Evolutionary conservation across 345 rosid species (phyloP), one percentile per base, ranked within the genome.

Genomic region (Rhizophora apiculata): DNA sequence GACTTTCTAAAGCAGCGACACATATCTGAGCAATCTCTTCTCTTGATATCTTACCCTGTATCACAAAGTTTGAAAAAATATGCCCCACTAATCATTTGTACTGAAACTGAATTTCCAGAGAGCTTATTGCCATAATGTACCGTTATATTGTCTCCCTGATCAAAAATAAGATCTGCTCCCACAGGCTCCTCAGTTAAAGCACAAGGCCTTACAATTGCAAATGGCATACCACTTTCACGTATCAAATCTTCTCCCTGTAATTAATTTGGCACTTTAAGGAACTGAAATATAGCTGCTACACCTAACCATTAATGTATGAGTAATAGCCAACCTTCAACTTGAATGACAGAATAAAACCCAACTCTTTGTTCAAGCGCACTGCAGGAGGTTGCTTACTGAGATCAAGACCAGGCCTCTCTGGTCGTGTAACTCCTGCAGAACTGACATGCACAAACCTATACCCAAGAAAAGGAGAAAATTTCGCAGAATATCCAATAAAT

Each of bases 101-200:
- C 21, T 64, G 32, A 27, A 24, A 22, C 48, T 54, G 16, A 53
- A 51, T 43, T 43, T 57, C 3, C 21, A 2, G 57, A 20, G 48
- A 68, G 65, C 24, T 49, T 60, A 43, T 18, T 20, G 21, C 18
- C 18, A 43, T 13, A 43, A 13, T 13, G 19, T 84, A 94, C 98
- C 76, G 83, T 89, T 59, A 91, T 87, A 75, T 89, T 86, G 85
- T 91, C 98, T 78, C 97, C 97, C 84, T 91, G 97, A 64, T 91
- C 95, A 36, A 94, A 91, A 48, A 94, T 85, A 73, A 94, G 95
- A 76, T 89, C 93, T 22, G 96, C 97, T 68, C 96, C 98, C 10
- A 97, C 96, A 72, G 98, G 98, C 79, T 91, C 98, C 82, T 91
- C 96, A 19, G 98, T 91, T 71, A 94, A 75, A 43, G 96, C 97